Evolutionary conservation across 176 grass and related monocot species (phyloP).

Genomic region (Hordeum marinum): DNA sequence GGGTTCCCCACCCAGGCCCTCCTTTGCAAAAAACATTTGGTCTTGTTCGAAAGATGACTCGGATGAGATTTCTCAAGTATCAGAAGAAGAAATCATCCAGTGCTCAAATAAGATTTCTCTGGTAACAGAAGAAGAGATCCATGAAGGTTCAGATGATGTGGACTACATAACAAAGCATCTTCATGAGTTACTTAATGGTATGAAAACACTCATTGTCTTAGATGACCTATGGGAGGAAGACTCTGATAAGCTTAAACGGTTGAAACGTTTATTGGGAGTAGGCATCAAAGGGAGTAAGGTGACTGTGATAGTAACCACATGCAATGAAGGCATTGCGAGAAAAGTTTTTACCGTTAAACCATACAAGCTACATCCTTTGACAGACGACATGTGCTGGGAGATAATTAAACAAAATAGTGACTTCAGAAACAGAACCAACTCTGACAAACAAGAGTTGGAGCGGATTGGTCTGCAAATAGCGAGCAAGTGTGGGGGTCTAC

Average conservation of each 20-base stretch:
- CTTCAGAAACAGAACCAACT: not conserved
- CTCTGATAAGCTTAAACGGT: accelerated
- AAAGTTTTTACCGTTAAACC: not conserved
- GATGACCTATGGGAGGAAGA: conserved; percentile 14
- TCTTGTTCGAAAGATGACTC: too few species aligned
- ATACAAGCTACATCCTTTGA: not conserved
- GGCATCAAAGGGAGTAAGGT: not conserved
- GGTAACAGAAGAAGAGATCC: too few species aligned
- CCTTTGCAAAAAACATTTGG: too few species aligned
- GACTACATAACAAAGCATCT: not conserved
- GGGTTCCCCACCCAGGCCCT: too few species aligned
- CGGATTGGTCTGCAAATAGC: not conserved
- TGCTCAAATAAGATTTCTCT: too few species aligned
- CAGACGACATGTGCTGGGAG: not conserved
- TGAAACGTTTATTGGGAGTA: not conserved
- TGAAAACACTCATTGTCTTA: not conserved
- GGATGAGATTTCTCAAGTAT: too few species aligned
- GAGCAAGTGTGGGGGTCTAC: not conserved
- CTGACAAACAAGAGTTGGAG: not conserved
- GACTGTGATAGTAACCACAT: not conserved
- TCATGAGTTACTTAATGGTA: not conserved
- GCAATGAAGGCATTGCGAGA: not conserved
- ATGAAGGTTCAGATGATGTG: not conserved
- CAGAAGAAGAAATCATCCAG: too few species aligned
- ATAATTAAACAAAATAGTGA: not conserved